These are phyloP conservation scores for Inosperma sp. DNA, from an alignment of 768 basidiomycete genomes.

Conservation along the genomic window DNA sequence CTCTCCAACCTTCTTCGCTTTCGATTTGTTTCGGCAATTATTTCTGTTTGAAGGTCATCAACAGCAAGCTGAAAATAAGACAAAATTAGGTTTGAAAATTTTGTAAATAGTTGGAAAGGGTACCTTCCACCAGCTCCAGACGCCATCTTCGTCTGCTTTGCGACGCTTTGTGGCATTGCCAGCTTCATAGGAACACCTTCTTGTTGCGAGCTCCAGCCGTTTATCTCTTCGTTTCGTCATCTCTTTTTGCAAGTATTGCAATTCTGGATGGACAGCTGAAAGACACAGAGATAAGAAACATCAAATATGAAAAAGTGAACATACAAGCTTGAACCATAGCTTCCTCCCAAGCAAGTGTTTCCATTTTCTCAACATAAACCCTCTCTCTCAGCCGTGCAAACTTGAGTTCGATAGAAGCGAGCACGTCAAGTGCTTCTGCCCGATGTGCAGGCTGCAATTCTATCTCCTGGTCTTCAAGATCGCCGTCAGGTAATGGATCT, in stretches of 20 bases:
- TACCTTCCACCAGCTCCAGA: slow-evolving; percentile 94
- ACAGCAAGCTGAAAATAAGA: slow-evolving; percentile 53
- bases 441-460: slow-evolving; percentile 80
- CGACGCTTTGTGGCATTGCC: slow-evolving; percentile 57
- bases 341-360: slow-evolving; percentile 85
- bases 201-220: slow-evolving; percentile 74
- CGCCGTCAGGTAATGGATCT: slow-evolving; percentile 25
- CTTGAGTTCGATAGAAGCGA: slow-evolving; percentile 88
- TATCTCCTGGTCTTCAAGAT: slow-evolving; percentile 31
- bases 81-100: slow-evolving; percentile 11
- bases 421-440: slow-evolving; percentile 81
- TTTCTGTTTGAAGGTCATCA: slow-evolving; percentile 76
- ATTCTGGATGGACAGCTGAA: slow-evolving; percentile 80
- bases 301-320: slow-evolving; percentile 21
- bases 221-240: slow-evolving; percentile 75
- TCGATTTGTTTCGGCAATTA: slow-evolving; percentile 86
- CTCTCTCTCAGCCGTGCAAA: slow-evolving; percentile 84
- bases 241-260: slow-evolving; percentile 75
- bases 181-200: slow-evolving; percentile 65
- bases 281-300: slow-evolving; percentile 1
- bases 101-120: neutral
- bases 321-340: slow-evolving; percentile 69
- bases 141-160: slow-evolving; percentile 64
- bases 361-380: slow-evolving; percentile 93
- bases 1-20: slow-evolving; percentile 83